Evolutionary conservation across 352 stramenopile genomes (phyloP).

Genomic region (Globisporangium splendens): DNA sequence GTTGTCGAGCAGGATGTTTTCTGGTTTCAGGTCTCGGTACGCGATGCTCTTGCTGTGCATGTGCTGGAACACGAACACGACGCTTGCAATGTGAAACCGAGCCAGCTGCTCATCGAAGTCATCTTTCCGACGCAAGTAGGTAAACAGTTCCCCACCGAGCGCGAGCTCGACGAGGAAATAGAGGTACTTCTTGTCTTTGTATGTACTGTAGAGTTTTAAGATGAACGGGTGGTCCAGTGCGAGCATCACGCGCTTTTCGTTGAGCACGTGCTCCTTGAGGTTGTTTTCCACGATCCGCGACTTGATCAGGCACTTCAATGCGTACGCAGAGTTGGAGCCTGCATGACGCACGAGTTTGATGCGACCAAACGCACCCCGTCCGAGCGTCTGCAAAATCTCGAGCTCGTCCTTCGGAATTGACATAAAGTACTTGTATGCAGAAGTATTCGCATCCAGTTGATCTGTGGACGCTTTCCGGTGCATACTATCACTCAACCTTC

Average conservation of each 20-base stretch:
- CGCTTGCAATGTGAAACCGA: constrained; percentile 87
- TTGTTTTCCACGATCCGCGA: constrained; percentile 89
- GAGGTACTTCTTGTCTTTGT: constrained; percentile 89
- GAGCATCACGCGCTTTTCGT: constrained; percentile 89
- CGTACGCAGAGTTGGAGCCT: constrained; percentile 67
- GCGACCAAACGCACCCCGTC: constrained; percentile 85
- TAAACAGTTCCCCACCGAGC: constrained; percentile 91
- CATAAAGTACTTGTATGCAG: constrained; percentile 75
- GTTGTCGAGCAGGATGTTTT: constrained; percentile 86
- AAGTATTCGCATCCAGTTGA: constrained; percentile 27
- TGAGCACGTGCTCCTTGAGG: constrained; percentile 89
- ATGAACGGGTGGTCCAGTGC: constrained; percentile 90
- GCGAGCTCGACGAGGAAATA: constrained; percentile 93
- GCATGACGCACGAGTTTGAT: constrained; percentile 86
- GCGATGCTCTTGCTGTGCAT: constrained; percentile 89
- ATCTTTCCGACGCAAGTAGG: constrained; percentile 74
- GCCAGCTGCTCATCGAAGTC: constrained; percentile 73
- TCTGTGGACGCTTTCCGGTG: constrained; percentile 31
- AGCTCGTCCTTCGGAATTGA: constrained; percentile 66
- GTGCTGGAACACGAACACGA: constrained; percentile 89
- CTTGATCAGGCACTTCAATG: constrained; percentile 93
- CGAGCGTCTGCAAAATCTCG: constrained; percentile 71
- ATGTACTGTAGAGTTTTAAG: constrained; percentile 85
- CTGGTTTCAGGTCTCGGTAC: constrained; percentile 90
- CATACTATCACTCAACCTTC: constrained; percentile 9